phyloP scores from a whole-genome alignment of 1,139 yeast species.

The Blastobotrys apis region DNA sequence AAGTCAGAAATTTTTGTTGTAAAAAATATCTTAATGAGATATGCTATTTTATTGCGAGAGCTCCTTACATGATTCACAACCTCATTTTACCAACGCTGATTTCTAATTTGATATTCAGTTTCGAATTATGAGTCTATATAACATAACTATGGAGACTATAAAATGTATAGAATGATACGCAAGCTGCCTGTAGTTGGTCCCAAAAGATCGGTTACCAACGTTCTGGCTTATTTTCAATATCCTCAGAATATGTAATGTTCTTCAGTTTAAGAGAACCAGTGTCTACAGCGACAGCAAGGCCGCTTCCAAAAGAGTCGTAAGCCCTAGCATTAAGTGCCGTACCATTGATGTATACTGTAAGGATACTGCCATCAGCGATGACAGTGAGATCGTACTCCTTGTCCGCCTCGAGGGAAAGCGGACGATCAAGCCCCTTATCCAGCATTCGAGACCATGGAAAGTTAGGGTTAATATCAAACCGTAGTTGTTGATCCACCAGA shows the following conservation, averaged over 20 bases:
- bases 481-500: slow-evolving; percentile 8
- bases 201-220: too few species aligned
- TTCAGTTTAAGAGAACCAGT: slow-evolving; percentile 5
- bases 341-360: slow-evolving; percentile 10
- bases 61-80: too few species aligned
- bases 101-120: too few species aligned
- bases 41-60: too few species aligned
- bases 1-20: too few species aligned
- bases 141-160: too few species aligned
- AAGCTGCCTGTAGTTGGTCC: too few species aligned
- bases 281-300: slow-evolving; percentile 7
- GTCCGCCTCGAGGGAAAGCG: slow-evolving; percentile 7
- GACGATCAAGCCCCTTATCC: slow-evolving; percentile 9
- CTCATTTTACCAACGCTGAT: too few species aligned
- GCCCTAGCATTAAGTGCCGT: slow-evolving; percentile 10
- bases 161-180: too few species aligned
- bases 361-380: slow-evolving; percentile 9
- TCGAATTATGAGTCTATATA: too few species aligned
- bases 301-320: slow-evolving; percentile 7
- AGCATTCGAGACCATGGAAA: slow-evolving; percentile 13
- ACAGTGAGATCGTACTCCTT: slow-evolving; percentile 11
- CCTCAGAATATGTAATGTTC: slow-evolving; percentile 5
- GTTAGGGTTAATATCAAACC: slow-evolving; percentile 12
- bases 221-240: slow-evolving; percentile 4
- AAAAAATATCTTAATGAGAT: too few species aligned